Base-by-base conservation (phyloP, 768 basidiomycete genomes). In the Rhodosporidiobolus sp. region DNA sequence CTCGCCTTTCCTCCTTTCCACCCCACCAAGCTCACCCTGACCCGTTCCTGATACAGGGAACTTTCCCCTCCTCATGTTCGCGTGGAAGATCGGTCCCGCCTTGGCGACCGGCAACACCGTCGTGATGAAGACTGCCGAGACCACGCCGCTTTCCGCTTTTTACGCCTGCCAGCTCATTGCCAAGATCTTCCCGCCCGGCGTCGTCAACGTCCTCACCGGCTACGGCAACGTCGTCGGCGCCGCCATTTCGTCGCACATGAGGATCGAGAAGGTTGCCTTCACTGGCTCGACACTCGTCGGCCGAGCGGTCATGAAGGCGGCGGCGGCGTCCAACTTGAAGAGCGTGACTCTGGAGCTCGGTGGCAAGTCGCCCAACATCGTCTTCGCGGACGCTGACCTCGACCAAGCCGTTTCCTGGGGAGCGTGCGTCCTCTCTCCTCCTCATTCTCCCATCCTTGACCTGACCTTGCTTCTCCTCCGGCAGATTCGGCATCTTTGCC, bases 221-320 rank as follows among this genome's bases (percentile, higher is more conserved):
- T 88, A 88, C 77, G 92, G 92, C 50, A 77, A 83, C 45, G 87
- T 86, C 14, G 89, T 86, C 32, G 90, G 91, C 0, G 80, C 87
- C 50, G 89, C 90, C 26, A 88, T 94, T 72, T 79, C 85, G 8
- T 83, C 84, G 57, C 89, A 91, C 81, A 84, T 83, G 76, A 81
- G 65, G 58, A 77, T 63, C 34, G 32, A 50, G 28, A 70, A 79
- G 77, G 76, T 93, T 35, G 89, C 91, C 0, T 94, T 95, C 83
- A 95, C 93, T 0, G 92, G 92, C 5, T 89, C 88, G 69, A 91
- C 90, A 3, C 82, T 88, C 52, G 86, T 88, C 32, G 93, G 94
- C 16, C 86, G 91, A 17, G 88, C 87, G 76, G 85, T 95, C 78
- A 84, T 92, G 84, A 87, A 90, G 77, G 89, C 90, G 6, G 86